Base-by-base conservation (phyloP, 331 rosid species). In the Quercus phellos region DNA sequence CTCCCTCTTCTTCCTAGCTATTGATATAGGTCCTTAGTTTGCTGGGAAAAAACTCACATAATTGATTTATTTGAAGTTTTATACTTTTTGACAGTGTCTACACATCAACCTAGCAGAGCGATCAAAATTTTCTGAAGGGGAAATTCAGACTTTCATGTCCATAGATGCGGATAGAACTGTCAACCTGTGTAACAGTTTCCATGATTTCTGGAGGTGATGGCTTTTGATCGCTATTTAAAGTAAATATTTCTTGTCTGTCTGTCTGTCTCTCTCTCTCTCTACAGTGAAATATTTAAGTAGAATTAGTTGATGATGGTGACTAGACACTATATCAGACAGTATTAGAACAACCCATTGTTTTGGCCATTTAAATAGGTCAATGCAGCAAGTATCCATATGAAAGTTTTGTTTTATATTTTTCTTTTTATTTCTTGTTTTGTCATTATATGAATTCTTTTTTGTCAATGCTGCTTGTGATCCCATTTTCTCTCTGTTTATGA, bases 111-210 rank as follows among this genome's bases (percentile, higher is more conserved):
- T 88, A 79, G 97, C 95, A 30, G 97, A 90, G 86, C 91, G 94
- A 63, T 94, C 97, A 73, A 87, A 90, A 78, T 94, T 94, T 83
- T 77, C 97, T 18, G 88, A 81, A 79, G 98, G 98, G 53, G 98
- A 94, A 90, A 90, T 94, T 77, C 98, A 92, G 88, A 94, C 98
- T 72, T 94, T 90, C 71, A 92, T 94, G 98, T 91, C 98, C 9
- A 87, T 94, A 79, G 98, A 94, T 88, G 94, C 92, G 72, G 97
- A 92, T 79, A 88, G 97, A 74, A 89, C 92, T 79, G 96, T 94
- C 83, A 94, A 94, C 89, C 74, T 90, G 88, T 90, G 93, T 80
- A 94, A 89, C 77, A 87, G 94, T 87, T 85, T 92, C 74, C 97
- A 94, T 86, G 98, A 94, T 80, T 43, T 86, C 84, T 94, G 98